Conservation (phyloP, 257 asterid genomes). For the Paulownia fortunei region DNA sequence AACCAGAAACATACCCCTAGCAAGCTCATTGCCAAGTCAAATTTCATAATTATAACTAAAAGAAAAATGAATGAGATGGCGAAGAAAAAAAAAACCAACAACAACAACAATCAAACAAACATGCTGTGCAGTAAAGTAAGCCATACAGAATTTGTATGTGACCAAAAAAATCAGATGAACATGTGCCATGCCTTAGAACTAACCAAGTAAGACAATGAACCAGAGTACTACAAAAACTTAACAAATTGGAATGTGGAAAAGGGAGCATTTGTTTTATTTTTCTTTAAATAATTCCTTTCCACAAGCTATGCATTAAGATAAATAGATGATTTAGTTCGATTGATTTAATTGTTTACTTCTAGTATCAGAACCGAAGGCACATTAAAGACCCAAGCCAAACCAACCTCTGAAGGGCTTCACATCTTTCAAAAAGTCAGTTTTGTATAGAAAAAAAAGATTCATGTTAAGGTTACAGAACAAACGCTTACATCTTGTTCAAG, state of each 20-base stretch:
- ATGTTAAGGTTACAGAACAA: background rate
- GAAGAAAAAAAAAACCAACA: background rate
- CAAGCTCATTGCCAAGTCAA: background rate
- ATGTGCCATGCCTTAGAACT: background rate
- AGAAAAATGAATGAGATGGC: background rate
- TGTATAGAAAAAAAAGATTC: background rate
- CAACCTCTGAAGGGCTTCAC: background rate
- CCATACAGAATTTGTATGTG: background rate
- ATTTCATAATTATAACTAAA: background rate
- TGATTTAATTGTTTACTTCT: background rate
- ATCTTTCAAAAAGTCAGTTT: background rate
- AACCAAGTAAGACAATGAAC: too few relatives aligned
- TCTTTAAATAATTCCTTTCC: background rate
- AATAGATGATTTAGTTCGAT: background rate
- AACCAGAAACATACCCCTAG: background rate
- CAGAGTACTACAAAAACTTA: too few relatives aligned
- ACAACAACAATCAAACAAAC: too few relatives aligned
- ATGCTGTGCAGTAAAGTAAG: background rate
- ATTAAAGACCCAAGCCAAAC: background rate
- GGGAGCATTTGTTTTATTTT: background rate
- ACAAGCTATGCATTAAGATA: background rate
- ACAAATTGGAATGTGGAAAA: background rate
- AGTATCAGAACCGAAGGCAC: background rate
- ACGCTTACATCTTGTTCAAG: conserved; percentile 94
- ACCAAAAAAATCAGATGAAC: background rate